phyloP scores from a whole-genome alignment of 768 basidiomycete genomes.

The Tricholoma sp. region DNA sequence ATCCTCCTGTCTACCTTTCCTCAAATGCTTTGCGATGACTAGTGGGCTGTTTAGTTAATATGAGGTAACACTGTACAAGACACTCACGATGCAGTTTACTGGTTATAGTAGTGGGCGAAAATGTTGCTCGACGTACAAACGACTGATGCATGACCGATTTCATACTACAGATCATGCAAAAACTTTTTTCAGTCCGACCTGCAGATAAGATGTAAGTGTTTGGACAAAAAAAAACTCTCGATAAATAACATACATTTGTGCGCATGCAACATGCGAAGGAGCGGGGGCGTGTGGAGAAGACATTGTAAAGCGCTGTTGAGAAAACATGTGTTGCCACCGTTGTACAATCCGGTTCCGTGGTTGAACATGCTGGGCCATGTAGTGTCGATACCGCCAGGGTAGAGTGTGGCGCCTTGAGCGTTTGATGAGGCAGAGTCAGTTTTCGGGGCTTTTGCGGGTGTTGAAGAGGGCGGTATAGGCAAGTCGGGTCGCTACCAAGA shows the following conservation, averaged over 20 bases:
- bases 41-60: not conserved
- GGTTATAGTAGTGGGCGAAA: conserved; percentile 63
- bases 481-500: conserved; percentile 14
- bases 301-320: conserved; percentile 94
- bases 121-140: conserved; percentile 40
- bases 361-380: conserved; percentile 52
- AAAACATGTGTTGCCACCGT: conserved; percentile 94
- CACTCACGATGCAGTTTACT: conserved; percentile 64
- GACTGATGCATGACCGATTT: conserved; percentile 51
- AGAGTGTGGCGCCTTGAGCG: conserved; percentile 37
- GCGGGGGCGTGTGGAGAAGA: conserved; percentile 86
- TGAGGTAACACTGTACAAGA: not conserved
- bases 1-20: conserved; percentile 91
- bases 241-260: conserved; percentile 57
- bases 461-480: conserved; percentile 10
- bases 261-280: conserved; percentile 54
- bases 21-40: conserved; percentile 92
- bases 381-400: conserved; percentile 51
- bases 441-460: conserved; percentile 16
- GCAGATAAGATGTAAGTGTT: conserved; percentile 3
- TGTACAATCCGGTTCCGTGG: conserved; percentile 65
- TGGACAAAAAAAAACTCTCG: not conserved
- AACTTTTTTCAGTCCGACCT: conserved; percentile 45
- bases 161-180: conserved; percentile 81
- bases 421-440: conserved; percentile 13